Percentiles rank a stretch among this genome's conserved stretches.
Evolutionary conservation across 176 grass and related monocot species (phyloP).

Genomic region (Chloris gayana): DNA sequence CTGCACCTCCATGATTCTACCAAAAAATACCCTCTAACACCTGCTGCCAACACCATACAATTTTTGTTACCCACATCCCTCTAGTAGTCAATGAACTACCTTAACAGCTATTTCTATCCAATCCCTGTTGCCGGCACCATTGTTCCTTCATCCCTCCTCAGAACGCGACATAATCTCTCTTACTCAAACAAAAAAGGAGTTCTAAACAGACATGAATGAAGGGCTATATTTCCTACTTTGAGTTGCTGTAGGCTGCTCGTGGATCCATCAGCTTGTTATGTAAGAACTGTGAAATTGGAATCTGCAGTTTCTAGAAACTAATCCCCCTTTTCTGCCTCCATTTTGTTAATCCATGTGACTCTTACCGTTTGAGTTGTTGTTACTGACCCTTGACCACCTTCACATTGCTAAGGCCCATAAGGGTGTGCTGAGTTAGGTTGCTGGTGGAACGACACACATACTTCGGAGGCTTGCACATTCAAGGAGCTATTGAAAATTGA

Average conservation of each 20-base stretch:
- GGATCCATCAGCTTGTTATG: not conserved
- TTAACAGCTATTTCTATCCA: no score
- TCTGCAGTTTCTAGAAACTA: not conserved
- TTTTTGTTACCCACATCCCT: no score
- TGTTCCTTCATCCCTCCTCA: no score
- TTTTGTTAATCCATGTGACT: slow-evolving; percentile 1
- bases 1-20: no score
- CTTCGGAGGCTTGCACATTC: not conserved
- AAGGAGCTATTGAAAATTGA: not conserved
- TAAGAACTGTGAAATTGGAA: not conserved
- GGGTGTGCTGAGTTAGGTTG: not conserved
- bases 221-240: not conserved
- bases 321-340: not conserved
- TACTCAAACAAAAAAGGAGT: not conserved
- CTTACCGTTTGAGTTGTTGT: slow-evolving; percentile 1
- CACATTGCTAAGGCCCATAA: not conserved
- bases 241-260: not conserved
- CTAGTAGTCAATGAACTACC: no score
- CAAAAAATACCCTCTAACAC: no score
- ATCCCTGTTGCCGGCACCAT: no score
- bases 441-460: not conserved
- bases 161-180: no score
- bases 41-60: no score
- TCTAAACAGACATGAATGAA: not conserved
- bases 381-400: slow-evolving; percentile 22